Evolutionary conservation across 176 grass and related monocot genomes (phyloP), one percentile per base, ranked within the genome.

Genomic region (Phoenix roebelenii): DNA sequence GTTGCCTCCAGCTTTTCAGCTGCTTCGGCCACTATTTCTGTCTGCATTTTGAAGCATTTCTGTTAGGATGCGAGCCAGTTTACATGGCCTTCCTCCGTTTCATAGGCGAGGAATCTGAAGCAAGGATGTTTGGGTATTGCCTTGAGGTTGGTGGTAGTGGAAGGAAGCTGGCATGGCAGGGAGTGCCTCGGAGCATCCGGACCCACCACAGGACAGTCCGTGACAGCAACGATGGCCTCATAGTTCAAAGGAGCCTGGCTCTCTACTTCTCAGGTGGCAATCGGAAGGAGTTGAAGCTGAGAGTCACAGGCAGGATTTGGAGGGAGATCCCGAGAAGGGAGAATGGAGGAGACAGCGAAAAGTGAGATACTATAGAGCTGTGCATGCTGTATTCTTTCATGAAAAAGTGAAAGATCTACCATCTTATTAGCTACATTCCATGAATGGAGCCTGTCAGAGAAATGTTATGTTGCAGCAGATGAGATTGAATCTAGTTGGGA

Each of bases 1-100:
- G 23, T 15, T 53, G n/a, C 12, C 23, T 63, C 18, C 9, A 72
- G 70, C 70, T 72, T 39, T 72, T 72, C 59, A 54, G 63, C 59
- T 72, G 70, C 59, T 72, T 72, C 15, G 58, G 58, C 58, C 50
- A 61, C 5, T 72, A 72, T 24, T 72, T 72, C 50, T 72, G 69
- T 52, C 70, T 72, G 2, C 70, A 72, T 63, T 72, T 72, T 24
- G 70, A 72, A 52, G 58, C 70, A 44, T 72, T 72, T 23, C 25
- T 63, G 24, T 18, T 63, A 2, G 70, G 70, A 9, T 52, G 50
- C 4, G 70, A 72, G 50, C 70, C 70, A 12, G 58, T 72, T 6
- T 72, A 72, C 15, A 72, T 72, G 70, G 70, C 59, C 18, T 72
- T 72, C 26, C 23, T 72, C 10, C 70, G 70, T 23, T 72, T 72